Evolutionary conservation across 2,329 filamentous ascomycete species (phyloP).

Genomic region (Zasmidium angulare): DNA sequence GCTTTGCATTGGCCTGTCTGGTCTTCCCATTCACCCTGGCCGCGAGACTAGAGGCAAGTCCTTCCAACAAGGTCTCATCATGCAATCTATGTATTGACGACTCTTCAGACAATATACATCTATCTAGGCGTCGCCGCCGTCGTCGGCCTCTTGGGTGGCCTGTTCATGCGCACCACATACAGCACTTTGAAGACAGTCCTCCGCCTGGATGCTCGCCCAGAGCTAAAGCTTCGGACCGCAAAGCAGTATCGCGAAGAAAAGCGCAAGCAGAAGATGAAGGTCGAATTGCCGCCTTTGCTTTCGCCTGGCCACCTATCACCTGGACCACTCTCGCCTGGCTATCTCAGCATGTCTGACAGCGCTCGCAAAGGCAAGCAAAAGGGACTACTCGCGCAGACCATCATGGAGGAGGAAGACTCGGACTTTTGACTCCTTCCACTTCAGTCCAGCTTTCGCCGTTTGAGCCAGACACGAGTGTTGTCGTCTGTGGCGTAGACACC

Average conservation of each 20-base stretch:
- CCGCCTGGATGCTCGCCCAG: slow-evolving; percentile 20
- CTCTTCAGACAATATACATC: slow-evolving; percentile 54
- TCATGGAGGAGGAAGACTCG: slow-evolving; percentile 69
- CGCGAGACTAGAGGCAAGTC: slow-evolving; percentile 55
- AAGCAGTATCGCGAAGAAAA: slow-evolving; percentile 36
- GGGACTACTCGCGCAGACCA: slow-evolving; percentile 63
- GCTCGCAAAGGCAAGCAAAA: slow-evolving; percentile 41
- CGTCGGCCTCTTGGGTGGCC: slow-evolving; percentile 64
- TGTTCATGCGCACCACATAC: slow-evolving; percentile 59
- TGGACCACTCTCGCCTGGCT: slow-evolving; percentile 18
- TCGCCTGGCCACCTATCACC: slow-evolving; percentile 17
- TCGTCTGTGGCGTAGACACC: slow-evolving; percentile 52
- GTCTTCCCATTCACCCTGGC: slow-evolving; percentile 53
- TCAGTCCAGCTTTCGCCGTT: slow-evolving; percentile 20
- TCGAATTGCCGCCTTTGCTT: slow-evolving; percentile 15
- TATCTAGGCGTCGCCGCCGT: slow-evolving; percentile 66
- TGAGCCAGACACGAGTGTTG: slow-evolving; percentile 57
- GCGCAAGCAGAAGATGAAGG: slow-evolving; percentile 22
- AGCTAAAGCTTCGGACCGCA: slow-evolving; percentile 23
- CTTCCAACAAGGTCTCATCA: no score
- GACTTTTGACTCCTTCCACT: slow-evolving; percentile 40
- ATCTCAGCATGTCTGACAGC: slow-evolving; percentile 29
- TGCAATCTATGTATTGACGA: no score
- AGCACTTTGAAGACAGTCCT: slow-evolving; percentile 36
- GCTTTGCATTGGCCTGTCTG: slow-evolving; percentile 41